phyloP scores from a whole-genome alignment of 2,329 filamentous ascomycete genomes.

The Beauveria varroae region DNA sequence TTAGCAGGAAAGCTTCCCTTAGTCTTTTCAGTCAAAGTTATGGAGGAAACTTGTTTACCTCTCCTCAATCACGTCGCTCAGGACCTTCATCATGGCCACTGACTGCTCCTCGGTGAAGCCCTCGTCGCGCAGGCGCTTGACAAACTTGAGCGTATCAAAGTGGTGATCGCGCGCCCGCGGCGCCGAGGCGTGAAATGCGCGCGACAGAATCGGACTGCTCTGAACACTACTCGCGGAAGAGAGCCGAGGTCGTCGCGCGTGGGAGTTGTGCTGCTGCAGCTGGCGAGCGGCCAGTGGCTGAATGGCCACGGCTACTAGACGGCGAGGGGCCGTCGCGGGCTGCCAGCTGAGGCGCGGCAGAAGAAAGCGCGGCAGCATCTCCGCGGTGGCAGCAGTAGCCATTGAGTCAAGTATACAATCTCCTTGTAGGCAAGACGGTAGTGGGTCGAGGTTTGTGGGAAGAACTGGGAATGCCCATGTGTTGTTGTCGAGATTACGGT shows the following conservation, averaged over 20 bases:
- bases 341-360: conserved; percentile 50
- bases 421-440: not conserved
- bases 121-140: conserved; percentile 80
- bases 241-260: conserved; percentile 13
- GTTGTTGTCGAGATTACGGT: not conserved
- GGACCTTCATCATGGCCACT: conserved; percentile 95
- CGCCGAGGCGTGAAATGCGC: conserved; percentile 60
- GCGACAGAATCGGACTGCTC: conserved; percentile 22
- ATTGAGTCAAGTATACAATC: not conserved
- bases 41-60: conserved; percentile 40
- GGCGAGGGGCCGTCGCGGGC: conserved; percentile 19
- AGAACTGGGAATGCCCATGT: not conserved
- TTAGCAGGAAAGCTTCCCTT: too few relatives aligned
- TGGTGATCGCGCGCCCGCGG: conserved; percentile 69
- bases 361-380: conserved; percentile 44
- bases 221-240: conserved; percentile 14
- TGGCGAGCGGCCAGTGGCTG: conserved; percentile 16
- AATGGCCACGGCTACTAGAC: conserved; percentile 19
- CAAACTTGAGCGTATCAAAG: conserved; percentile 97
- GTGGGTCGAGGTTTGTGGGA: not conserved
- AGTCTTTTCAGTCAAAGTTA: too few relatives aligned
- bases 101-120: conserved; percentile 94
- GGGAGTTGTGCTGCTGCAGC: conserved; percentile 10
- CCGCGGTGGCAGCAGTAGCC: conserved; percentile 20
- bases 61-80: conserved; percentile 96